These are phyloP conservation scores for Aspergillus campestris DNA, from an alignment of 495 filamentous ascomycete genomes.

Conservation along the genomic window DNA sequence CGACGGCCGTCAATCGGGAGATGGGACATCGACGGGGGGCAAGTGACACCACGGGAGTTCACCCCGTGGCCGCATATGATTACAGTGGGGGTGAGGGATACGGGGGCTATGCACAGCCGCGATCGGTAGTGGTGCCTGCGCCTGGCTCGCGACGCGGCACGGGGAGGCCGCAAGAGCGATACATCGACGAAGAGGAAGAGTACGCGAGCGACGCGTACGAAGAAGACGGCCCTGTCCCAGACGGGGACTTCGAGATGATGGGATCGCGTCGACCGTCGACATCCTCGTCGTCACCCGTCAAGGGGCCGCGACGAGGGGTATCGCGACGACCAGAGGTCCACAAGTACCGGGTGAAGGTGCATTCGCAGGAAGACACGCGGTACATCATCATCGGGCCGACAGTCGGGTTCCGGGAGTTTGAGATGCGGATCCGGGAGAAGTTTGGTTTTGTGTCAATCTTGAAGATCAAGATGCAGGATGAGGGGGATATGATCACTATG, in stretches of 20 bases:
- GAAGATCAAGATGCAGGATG: conserved; percentile 80
- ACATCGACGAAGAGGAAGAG: conserved; percentile 67
- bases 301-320: conserved; percentile 19
- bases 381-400: conserved; percentile 78
- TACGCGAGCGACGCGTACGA: conserved; percentile 61
- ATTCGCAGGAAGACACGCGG: conserved; percentile 76
- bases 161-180: conserved; percentile 41
- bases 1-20: conserved; percentile 4
- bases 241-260: conserved; percentile 81
- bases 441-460: conserved; percentile 62
- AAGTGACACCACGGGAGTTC: conserved; percentile 21
- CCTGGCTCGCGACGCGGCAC: conserved; percentile 28
- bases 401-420: conserved; percentile 68
- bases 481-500: conserved; percentile 92
- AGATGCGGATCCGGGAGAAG: conserved; percentile 71
- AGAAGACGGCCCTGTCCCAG: conserved; percentile 44
- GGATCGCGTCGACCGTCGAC: conserved; percentile 21
- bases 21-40: conserved; percentile 22
- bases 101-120: conserved; percentile 50
- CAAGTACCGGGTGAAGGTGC: conserved; percentile 83
- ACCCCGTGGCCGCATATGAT: conserved; percentile 38
- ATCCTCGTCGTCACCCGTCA: conserved; percentile 11
- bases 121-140: conserved; percentile 8
- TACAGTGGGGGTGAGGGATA: conserved; percentile 52
- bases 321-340: conserved; percentile 34